phyloP scores from a whole-genome alignment of 305 asterid species.

The Fraxinus latifolia region DNA sequence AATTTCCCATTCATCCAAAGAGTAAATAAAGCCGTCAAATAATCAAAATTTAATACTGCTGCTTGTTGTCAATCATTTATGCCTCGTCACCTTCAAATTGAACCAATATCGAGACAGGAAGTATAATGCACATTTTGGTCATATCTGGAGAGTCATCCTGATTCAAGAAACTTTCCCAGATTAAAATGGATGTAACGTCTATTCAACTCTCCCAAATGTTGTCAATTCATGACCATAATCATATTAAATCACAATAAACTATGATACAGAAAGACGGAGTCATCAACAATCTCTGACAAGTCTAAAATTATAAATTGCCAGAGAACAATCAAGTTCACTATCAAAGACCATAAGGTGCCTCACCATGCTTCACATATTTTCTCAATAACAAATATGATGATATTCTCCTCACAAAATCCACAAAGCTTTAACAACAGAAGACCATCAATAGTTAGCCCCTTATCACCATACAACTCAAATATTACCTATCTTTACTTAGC shows the following conservation, averaged over 20 bases:
- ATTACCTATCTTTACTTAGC: constrained; percentile 1
- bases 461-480: background rate
- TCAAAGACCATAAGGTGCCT: background rate
- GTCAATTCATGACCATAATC: constrained; percentile 1
- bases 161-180: background rate
- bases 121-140: background rate
- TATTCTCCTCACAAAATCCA: background rate
- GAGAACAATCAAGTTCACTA: background rate
- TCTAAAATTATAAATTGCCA: background rate
- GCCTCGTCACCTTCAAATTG: background rate
- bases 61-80: background rate
- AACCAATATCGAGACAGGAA: background rate
- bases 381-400: background rate
- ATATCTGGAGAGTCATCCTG: background rate
- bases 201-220: background rate
- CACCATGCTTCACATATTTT: background rate
- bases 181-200: background rate
- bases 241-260: background rate
- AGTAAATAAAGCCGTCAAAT: background rate
- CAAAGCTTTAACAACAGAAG: background rate
- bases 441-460: background rate
- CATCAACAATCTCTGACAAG: background rate
- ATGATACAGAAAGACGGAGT: background rate
- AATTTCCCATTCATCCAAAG: background rate
- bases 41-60: background rate